A percentile compares a stretch with the other conserved stretches of the same genome.
phyloP scores from a whole-genome alignment of 1,139 yeast genomes.

The Sugiyamaella neomexicana region DNA sequence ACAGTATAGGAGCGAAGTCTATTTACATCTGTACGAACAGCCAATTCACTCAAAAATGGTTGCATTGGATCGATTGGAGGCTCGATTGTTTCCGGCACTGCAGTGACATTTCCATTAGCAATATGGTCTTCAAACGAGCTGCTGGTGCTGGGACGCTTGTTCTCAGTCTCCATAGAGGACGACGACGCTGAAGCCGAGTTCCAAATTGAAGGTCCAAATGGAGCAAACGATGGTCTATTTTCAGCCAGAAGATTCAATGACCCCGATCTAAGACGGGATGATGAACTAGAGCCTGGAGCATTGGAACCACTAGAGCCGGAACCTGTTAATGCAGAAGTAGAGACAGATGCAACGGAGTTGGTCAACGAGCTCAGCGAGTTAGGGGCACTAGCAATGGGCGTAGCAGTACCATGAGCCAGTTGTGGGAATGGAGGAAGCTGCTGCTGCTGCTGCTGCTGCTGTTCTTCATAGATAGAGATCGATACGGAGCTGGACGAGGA shows the following conservation, averaged over 20 bases:
- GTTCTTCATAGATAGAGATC: slow-evolving; percentile 4
- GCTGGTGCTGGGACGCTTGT: slow-evolving; percentile 3
- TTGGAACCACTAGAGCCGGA: slow-evolving; percentile 16
- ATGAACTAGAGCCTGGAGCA: slow-evolving; percentile 15
- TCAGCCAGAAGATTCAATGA: slow-evolving; percentile 39
- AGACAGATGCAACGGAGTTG: slow-evolving; percentile 18
- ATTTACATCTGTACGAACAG: slow-evolving; percentile 40
- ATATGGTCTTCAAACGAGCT: slow-evolving; percentile 13
- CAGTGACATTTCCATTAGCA: slow-evolving; percentile 5
- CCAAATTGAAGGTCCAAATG: slow-evolving; percentile 41
- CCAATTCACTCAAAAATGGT: slow-evolving; percentile 39
- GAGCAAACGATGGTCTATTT: slow-evolving; percentile 34
- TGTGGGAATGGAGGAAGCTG: slow-evolving; percentile 12
- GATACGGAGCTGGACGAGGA: slow-evolving; percentile 20
- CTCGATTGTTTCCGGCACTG: slow-evolving; percentile 1
- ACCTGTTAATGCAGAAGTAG: slow-evolving; percentile 22
- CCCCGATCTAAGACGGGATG: slow-evolving; percentile 38
- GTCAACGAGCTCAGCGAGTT: slow-evolving; percentile 15
- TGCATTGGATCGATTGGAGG: slow-evolving; percentile 36
- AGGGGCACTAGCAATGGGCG: not conserved
- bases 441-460: no score
- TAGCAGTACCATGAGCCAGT: not conserved
- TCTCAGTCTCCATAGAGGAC: not conserved
- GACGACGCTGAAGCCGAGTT: slow-evolving; percentile 21
- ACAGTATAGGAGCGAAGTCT: slow-evolving; percentile 45